Base-by-base conservation (phyloP, 2,329 filamentous ascomycete species). In the Fusarium avenaceum region DNA sequence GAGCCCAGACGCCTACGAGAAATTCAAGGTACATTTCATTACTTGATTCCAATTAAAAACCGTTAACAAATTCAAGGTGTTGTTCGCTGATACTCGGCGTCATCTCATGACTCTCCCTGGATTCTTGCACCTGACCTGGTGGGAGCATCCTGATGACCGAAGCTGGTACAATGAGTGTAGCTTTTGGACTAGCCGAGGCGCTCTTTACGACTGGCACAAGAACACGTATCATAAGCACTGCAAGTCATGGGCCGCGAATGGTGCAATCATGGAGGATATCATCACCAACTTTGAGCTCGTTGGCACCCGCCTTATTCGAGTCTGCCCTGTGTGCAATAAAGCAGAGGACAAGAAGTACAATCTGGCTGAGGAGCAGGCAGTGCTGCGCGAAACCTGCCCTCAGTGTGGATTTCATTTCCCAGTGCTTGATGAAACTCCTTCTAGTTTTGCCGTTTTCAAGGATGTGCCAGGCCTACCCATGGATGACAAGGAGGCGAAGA, bases 221-320 rank as follows among this genome's bases (percentile, higher is more conserved):
- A 67, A 59, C 11, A 71, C 49, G 1, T 71, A 71, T 30, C 45
- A 67, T 20, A 69, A 69, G 30, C 45, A 69, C 57, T 69, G 50
- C 38, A 67, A 71, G 33, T 15, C 56, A 9, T 69, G 47, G 57
- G 65, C 65, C 0, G 62, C 45, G 0, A 69, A 69, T 11, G 58
- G 62, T 3, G 68, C 57, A 35, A 71, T 71, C 14, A 67, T 71
- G 55, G 68, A 71, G 39, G 68, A 62, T 7, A 65, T 71, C 4
- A 59, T 61, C 6, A 69, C 62, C n/a, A 71, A 71, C 28, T 71
- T 61, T 15, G 62, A 71, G 52, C 68, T 71, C 7, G 39, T 63
- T 7, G 42, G 67, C 4, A 71, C 57, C 2, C 24, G 65, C 0
- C 26, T 71, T 1, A 57, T 71, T 10, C n/a, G 48, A 3, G 57